Percentiles rank a stretch among this genome's conserved stretches.
Evolutionary conservation across 2,329 filamentous ascomycete species (phyloP).

Genomic region (Kalmusia sp.): DNA sequence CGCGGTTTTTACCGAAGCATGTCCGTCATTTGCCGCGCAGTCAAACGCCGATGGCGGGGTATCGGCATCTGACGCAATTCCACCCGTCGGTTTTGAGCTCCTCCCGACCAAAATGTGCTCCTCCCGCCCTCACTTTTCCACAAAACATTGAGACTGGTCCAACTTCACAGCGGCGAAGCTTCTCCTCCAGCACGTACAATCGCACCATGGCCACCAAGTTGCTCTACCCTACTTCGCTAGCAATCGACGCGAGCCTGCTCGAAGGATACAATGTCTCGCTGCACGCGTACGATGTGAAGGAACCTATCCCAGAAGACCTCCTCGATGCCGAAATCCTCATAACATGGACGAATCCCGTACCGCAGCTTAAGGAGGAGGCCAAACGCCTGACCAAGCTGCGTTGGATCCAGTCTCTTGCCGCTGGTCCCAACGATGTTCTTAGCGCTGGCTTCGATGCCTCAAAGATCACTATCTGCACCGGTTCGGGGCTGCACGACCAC

Average conservation of each 20-base stretch:
- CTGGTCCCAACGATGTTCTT: conserved; percentile 71
- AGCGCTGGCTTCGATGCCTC: conserved; percentile 64
- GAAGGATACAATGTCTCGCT: conserved; percentile 66
- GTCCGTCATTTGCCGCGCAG: conserved; percentile 1
- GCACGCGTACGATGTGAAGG: conserved; percentile 66
- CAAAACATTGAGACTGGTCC: not conserved
- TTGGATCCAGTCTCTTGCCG: conserved; percentile 73
- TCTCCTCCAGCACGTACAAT: not conserved
- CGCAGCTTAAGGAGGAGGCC: conserved; percentile 66
- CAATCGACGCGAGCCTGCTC: conserved; percentile 62
- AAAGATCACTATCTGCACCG: conserved; percentile 63
- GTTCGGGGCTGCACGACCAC: conserved; percentile 68
- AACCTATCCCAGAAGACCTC: conserved; percentile 63
- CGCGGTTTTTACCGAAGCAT: no score
- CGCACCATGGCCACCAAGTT: conserved; percentile 57
- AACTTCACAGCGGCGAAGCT: not conserved
- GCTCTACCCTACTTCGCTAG: conserved; percentile 70
- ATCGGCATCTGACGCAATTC: conserved; percentile 5
- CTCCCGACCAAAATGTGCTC: not conserved
- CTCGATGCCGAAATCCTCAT: conserved; percentile 67
- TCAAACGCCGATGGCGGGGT: conserved; percentile 13
- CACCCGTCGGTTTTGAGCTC: no score
- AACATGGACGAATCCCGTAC: conserved; percentile 66
- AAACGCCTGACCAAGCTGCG: conserved; percentile 62
- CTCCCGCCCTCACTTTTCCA: not conserved